A percentile compares a stretch with the other conserved stretches of the same genome.
Conservation (phyloP, 352 stramenopile species). For the Phytophthora sojae region DNA sequence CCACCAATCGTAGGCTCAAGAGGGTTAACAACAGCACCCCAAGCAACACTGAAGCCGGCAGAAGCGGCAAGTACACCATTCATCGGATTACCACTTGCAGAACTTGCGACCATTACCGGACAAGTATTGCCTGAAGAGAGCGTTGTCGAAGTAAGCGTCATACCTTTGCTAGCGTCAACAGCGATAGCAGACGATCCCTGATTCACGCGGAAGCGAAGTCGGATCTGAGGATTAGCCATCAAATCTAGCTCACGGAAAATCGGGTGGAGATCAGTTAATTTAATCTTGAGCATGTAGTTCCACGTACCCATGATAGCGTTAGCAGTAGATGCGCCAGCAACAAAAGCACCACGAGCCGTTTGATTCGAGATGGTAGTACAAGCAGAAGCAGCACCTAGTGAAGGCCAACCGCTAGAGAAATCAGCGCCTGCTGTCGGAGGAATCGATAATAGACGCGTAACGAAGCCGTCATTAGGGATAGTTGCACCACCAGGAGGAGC, state of each 20-base stretch:
- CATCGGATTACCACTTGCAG: neutral
- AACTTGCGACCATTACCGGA: neutral
- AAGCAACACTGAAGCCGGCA: neutral
- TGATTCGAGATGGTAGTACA: too few relatives aligned
- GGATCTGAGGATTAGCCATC: neutral
- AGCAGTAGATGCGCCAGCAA: neutral
- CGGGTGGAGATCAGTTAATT: too few relatives aligned
- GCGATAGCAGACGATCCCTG: neutral
- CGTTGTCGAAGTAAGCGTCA: neutral
- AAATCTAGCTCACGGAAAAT: neutral
- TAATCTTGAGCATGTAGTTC: too few relatives aligned
- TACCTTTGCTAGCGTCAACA: neutral
- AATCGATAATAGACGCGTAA: neutral
- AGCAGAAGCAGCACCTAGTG: neutral
- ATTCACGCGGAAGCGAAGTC: neutral
- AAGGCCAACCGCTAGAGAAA: neutral
- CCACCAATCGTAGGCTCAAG: neutral
- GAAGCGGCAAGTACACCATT: neutral
- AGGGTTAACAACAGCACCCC: neutral
- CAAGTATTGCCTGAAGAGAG: neutral
- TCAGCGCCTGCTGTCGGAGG: neutral
- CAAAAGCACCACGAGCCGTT: neutral
- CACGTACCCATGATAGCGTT: too few relatives aligned
- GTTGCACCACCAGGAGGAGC: neutral
- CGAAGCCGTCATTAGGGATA: neutral